These are phyloP conservation scores for Gymnopilus dilepis DNA, from an alignment of 768 basidiomycete genomes.

Conservation along the genomic window DNA sequence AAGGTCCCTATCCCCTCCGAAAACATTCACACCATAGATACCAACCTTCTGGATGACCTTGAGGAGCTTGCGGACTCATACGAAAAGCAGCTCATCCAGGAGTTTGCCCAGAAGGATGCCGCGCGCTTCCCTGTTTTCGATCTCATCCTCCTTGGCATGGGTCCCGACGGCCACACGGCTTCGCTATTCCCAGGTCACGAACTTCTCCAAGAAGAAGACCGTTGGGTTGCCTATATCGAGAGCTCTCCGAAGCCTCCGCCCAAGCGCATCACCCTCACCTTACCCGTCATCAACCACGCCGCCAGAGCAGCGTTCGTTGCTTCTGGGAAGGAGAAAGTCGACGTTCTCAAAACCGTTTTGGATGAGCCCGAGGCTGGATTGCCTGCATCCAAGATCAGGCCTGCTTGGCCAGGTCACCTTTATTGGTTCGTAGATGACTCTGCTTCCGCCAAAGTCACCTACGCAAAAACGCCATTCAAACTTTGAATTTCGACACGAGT, in stretches of 20 bases:
- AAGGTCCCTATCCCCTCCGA: constrained; percentile 77
- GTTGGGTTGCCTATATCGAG: constrained; percentile 94
- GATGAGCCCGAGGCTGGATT: constrained; percentile 81
- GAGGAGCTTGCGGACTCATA: constrained; percentile 84
- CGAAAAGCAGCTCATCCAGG: constrained; percentile 82
- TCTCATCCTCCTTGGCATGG: constrained; percentile 95
- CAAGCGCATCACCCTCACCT: constrained; percentile 90
- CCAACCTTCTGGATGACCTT: constrained; percentile 65
- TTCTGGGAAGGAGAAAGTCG: constrained; percentile 80
- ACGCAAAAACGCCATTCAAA: constrained; percentile 61
- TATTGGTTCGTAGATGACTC: constrained; percentile 96
- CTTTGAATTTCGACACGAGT: no score
- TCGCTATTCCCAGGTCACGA: constrained; percentile 95
- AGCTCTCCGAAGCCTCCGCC: constrained; percentile 95
- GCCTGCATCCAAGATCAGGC: constrained; percentile 84
- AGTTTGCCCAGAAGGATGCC: constrained; percentile 91
- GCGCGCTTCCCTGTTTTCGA: constrained; percentile 98
- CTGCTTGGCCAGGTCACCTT: constrained; percentile 78
- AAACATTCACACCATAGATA: constrained; percentile 88
- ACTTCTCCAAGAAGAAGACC: constrained; percentile 82
- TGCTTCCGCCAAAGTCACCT: constrained; percentile 69
- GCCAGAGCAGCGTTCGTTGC: constrained; percentile 89
- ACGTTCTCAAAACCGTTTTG: constrained; percentile 72
- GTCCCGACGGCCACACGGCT: constrained; percentile 97
- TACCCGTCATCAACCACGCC: constrained; percentile 90